Conservation (phyloP, 805 yeast genomes). For the Starmerella potacharoeniae region DNA sequence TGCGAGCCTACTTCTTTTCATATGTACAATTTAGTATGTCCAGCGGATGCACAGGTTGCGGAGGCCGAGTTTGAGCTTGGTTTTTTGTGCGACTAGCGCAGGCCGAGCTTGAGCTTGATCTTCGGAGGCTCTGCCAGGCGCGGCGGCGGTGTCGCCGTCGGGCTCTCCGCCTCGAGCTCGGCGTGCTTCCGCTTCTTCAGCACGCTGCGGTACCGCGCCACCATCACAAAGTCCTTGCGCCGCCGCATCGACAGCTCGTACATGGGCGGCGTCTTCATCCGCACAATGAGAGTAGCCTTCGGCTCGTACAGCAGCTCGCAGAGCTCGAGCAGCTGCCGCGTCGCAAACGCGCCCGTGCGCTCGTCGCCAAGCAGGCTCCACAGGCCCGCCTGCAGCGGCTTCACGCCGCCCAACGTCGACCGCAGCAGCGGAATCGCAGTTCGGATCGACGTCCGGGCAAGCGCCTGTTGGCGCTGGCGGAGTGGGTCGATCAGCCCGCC, state of each 20-base stretch:
- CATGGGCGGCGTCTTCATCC: constrained; percentile 54
- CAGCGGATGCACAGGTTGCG: background rate
- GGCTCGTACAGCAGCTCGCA: constrained; percentile 57
- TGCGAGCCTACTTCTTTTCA: background rate
- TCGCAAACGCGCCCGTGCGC: constrained; percentile 47
- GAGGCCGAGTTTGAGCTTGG: too few relatives aligned
- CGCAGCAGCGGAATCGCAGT: constrained; percentile 60
- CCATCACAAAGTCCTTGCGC: constrained; percentile 31
- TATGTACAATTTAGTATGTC: background rate
- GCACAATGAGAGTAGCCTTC: constrained; percentile 48
- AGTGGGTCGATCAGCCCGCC: constrained; percentile 28
- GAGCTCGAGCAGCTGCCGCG: constrained; percentile 51
- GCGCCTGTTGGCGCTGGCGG: constrained; percentile 47
- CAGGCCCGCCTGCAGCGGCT: constrained; percentile 45
- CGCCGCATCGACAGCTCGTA: constrained; percentile 56
- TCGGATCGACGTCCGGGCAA: constrained; percentile 50
- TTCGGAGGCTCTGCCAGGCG: constrained; percentile 2
- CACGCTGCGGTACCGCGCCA: constrained; percentile 34
- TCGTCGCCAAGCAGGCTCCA: constrained; percentile 59
- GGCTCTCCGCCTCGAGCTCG: background rate
- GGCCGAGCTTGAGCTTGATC: constrained; percentile 7
- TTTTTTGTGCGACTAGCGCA: background rate
- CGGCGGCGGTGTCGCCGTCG: background rate
- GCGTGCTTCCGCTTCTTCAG: constrained; percentile 9
- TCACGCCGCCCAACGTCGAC: constrained; percentile 41